A percentile compares a stretch with the other conserved stretches of the same genome.
phyloP scores from a whole-genome alignment of 257 asterid species.

The Solanum chmielewskii region DNA sequence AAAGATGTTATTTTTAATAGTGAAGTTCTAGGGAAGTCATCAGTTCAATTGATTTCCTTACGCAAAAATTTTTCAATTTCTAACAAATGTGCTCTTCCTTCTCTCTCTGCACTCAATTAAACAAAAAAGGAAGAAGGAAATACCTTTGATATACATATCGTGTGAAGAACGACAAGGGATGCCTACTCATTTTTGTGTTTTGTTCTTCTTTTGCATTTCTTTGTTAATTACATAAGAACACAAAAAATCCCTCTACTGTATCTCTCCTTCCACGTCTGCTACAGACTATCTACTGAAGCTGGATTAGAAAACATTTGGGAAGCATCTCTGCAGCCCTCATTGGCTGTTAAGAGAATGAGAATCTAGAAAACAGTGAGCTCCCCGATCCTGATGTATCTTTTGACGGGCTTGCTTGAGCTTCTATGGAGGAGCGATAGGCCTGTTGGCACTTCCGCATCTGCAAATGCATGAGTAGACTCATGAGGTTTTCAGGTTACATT shows the following conservation, averaged over 20 bases:
- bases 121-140: background rate
- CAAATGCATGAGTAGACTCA: background rate
- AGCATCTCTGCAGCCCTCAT: background rate
- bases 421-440: slow-evolving; percentile 51
- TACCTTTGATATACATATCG: background rate
- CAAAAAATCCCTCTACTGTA: background rate
- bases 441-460: slow-evolving; percentile 89
- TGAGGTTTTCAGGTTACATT: background rate
- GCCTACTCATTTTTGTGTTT: background rate
- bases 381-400: slow-evolving; percentile 48
- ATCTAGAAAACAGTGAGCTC: slow-evolving; percentile 78
- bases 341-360: slow-evolving; percentile 52
- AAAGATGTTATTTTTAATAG: background rate
- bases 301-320: background rate
- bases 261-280: background rate
- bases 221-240: background rate
- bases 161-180: background rate
- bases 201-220: background rate
- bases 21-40: background rate
- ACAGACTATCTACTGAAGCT: background rate
- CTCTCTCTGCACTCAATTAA: background rate
- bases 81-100: background rate
- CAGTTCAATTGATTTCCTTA: background rate
- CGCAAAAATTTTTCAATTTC: background rate
- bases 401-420: slow-evolving; percentile 58